Evolutionary conservation across 2,329 filamentous ascomycete genomes (phyloP).

Genomic region (Colletotrichum tabaci): DNA sequence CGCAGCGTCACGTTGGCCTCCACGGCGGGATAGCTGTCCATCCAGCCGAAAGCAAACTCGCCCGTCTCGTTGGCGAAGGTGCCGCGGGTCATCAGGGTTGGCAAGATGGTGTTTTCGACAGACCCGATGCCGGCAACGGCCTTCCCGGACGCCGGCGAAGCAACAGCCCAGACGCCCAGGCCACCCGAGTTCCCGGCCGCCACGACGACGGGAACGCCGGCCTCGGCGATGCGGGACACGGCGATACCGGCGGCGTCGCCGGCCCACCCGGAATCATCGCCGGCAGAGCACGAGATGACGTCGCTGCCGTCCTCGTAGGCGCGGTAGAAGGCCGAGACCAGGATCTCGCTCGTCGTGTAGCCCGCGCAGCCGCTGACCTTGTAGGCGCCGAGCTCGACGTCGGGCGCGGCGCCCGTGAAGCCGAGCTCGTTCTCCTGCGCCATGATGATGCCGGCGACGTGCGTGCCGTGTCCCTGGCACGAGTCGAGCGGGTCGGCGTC

Average conservation of each 20-base stretch:
- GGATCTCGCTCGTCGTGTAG: conserved; percentile 54
- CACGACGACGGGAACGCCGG: conserved; percentile 48
- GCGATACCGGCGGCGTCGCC: conserved; percentile 47
- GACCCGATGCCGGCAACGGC: conserved; percentile 47
- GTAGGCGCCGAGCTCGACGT: conserved; percentile 58
- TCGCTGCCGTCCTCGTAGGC: conserved; percentile 58
- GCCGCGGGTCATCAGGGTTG: conserved; percentile 41
- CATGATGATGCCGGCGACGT: conserved; percentile 62
- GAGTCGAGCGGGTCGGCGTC: conserved; percentile 58
- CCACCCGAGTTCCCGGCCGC: conserved; percentile 48
- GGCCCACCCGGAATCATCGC: conserved; percentile 48
- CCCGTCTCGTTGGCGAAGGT: conserved; percentile 36
- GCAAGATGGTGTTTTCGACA: conserved; percentile 45
- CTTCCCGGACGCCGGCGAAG: conserved; percentile 46
- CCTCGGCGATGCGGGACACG: conserved; percentile 48
- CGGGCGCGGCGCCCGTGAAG: conserved; percentile 59
- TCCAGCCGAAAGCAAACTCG: conserved; percentile 39
- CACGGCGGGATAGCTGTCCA: conserved; percentile 21
- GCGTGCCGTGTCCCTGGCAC: conserved; percentile 60
- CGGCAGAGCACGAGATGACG: conserved; percentile 52
- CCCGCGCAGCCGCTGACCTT: conserved; percentile 55
- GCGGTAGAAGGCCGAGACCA: conserved; percentile 59
- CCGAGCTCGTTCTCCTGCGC: conserved; percentile 56
- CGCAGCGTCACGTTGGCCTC: conserved; percentile 31
- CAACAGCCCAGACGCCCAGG: conserved; percentile 45